Evolutionary conservation across 1,284 basidiomycete genomes (phyloP), one percentile per base, ranked within the genome.

Genomic region (Heterobasidion annosum): DNA sequence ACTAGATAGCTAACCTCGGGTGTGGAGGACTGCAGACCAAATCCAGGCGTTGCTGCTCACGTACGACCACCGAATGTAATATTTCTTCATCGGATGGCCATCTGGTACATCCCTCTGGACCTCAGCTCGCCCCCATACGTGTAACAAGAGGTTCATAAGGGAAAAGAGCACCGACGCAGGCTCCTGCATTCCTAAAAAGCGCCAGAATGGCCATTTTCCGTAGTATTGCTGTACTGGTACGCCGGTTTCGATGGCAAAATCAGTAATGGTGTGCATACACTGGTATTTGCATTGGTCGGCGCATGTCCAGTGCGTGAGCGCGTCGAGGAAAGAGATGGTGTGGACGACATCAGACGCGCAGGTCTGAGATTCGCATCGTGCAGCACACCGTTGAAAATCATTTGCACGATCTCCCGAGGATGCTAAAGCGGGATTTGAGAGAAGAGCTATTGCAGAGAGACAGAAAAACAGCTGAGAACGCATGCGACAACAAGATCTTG

Each of bases 171-270:
- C 94, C 10, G 91, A 92, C 12, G 94, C 84, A 3, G 96, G 95
- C 69, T 99, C 97, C 69, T 99, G 97, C 70, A 93, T 88, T 32
- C 93, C 93, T 5, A 77, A 70, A 19, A 91, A 71, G 43, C 93
- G 78, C 80, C 85, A 88, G 68, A 98, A 98, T 0, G 93, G 91
- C 95, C 96, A 99, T 73, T 99, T 99, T 25, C 97, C 97, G 64
- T 93, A 83, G 68, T 91, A 98, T 64, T 97, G 94, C 53, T 89
- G 77, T 18, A 88, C 71, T 34, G 42, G 69, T 61, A 56, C 65
- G 13, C 71, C 77, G 3, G 62, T 62, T 42, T 62, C 52, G 13
- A 83, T 64, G 25, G 84, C 81, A 19, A 76, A 70, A 58, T 83
- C 77, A 13, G 93, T 97, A 54, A 96, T 77, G 51, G 75, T 68